These are phyloP conservation scores for Penicillium coprophilum DNA, from an alignment of 495 filamentous ascomycete genomes.

Conservation along the genomic window DNA sequence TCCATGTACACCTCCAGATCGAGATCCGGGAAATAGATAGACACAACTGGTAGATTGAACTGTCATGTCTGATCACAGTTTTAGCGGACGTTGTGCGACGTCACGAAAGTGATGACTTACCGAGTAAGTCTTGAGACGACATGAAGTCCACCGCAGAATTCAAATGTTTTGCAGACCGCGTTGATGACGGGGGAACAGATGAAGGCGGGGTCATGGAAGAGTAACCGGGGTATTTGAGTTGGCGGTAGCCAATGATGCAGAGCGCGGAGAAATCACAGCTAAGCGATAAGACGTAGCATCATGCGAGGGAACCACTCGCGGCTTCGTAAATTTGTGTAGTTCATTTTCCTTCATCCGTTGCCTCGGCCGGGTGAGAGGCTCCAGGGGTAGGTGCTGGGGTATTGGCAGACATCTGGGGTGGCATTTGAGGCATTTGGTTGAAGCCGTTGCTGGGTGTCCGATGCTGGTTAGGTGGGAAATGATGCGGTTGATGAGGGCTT, in stretches of 20 bases:
- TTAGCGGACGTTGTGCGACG: background rate
- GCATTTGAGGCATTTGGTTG: slow-evolving; percentile 52
- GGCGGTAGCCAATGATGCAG: slow-evolving; percentile 3
- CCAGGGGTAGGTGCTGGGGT: slow-evolving; percentile 35
- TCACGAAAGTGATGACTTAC: background rate
- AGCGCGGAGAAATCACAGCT: slow-evolving; percentile 6
- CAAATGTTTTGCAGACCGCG: background rate
- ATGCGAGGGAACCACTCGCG: slow-evolving; percentile 12
- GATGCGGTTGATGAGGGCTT: slow-evolving; percentile 65
- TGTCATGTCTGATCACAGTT: background rate
- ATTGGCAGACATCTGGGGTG: slow-evolving; percentile 47
- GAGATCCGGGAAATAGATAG: slow-evolving; percentile 11
- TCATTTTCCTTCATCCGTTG: slow-evolving; percentile 60
- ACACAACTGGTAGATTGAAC: slow-evolving; percentile 5
- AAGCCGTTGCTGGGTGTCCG: slow-evolving; percentile 60
- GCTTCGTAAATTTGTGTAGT: slow-evolving; percentile 11
- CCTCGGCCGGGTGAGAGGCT: slow-evolving; percentile 45
- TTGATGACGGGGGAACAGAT: slow-evolving; percentile 2
- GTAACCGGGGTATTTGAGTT: slow-evolving; percentile 1
- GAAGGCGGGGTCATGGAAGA: background rate
- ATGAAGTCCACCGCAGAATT: slow-evolving; percentile 6
- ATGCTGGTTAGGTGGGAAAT: slow-evolving; percentile 61
- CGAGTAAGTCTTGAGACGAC: slow-evolving; percentile 12
- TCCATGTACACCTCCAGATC: slow-evolving; percentile 5
- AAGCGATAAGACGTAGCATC: slow-evolving; percentile 7